Conservation (phyloP, 2,329 filamentous ascomycete species). For the Trichoderma sp. region DNA sequence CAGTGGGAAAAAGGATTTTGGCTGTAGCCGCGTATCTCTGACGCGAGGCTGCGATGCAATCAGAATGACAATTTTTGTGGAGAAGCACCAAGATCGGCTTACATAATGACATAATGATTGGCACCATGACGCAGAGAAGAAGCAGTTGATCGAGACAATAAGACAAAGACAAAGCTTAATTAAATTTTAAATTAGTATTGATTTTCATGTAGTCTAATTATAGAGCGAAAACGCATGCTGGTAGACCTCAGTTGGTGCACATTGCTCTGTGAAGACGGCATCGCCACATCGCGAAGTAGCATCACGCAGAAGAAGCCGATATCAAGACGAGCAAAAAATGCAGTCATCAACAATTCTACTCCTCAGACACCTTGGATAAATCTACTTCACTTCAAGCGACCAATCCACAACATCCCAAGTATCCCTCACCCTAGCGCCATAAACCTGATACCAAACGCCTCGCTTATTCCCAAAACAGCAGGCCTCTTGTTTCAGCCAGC, state of each 20-base stretch:
- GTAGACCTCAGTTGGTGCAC: not conserved
- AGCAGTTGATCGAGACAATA: not conserved
- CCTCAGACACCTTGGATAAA: not conserved
- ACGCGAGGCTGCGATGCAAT: conserved; percentile 21
- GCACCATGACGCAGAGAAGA: not conserved
- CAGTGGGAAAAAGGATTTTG: not conserved
- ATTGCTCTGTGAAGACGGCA: not conserved
- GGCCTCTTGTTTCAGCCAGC: conserved; percentile 17
- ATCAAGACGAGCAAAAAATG: not conserved
- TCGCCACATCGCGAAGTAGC: not conserved
- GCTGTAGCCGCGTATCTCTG: conserved; percentile 6
- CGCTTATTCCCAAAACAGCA: conserved; percentile 4
- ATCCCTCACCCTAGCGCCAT: not conserved
- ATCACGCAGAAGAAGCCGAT: not conserved
- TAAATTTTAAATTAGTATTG: not conserved
- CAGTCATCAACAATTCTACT: not conserved
- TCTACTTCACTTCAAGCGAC: not conserved
- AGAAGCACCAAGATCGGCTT: not conserved
- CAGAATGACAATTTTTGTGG: conserved; percentile 17
- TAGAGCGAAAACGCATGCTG: not conserved
- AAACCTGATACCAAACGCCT: conserved; percentile 1
- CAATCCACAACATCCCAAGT: no score
- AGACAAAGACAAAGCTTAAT: not conserved
- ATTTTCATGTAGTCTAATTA: not conserved
- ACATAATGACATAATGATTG: not conserved